Evolutionary conservation across 139 green algal species (phyloP).

Genomic region (Mychonastes homosphaera): DNA sequence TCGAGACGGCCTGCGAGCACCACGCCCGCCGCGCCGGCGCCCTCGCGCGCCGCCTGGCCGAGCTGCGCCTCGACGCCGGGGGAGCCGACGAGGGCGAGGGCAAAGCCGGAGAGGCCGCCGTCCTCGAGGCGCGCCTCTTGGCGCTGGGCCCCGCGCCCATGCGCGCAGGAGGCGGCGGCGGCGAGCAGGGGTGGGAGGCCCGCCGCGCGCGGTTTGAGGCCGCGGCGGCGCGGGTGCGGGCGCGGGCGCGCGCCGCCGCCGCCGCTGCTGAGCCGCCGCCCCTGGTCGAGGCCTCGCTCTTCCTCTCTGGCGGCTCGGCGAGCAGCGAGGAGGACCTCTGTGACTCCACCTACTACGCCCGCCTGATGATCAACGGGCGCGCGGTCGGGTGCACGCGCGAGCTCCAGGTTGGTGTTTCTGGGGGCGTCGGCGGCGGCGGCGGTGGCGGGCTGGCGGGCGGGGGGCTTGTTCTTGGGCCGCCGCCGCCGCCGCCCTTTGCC

Average conservation of each 20-base stretch:
- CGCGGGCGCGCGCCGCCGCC: neutral
- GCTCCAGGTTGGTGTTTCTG: no score
- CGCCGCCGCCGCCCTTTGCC: no score
- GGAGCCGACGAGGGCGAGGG: neutral
- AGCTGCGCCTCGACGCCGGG: slow-evolving; percentile 19
- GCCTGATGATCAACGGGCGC: slow-evolving; percentile 38
- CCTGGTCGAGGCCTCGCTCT: neutral
- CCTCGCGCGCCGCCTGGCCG: slow-evolving; percentile 13
- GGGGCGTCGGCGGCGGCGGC: no score
- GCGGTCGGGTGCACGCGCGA: no score
- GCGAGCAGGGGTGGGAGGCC: slow-evolving; percentile 9
- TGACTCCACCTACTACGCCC: slow-evolving; percentile 23
- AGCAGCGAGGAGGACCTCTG: neutral
- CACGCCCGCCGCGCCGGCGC: slow-evolving; percentile 15
- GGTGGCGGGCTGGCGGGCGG: no score
- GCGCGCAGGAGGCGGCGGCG: slow-evolving; percentile 17
- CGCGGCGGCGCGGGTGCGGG: neutral
- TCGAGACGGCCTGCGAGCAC: slow-evolving; percentile 29
- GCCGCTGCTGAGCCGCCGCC: neutral
- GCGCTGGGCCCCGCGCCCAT: slow-evolving; percentile 26
- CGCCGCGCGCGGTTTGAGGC: neutral
- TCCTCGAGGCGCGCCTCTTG: slow-evolving; percentile 21
- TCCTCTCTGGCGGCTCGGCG: neutral
- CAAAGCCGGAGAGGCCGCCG: slow-evolving; percentile 2
- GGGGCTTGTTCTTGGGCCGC: no score